These are phyloP conservation scores for Blastobotrys peoriensis DNA, from an alignment of 805 yeast species.

Conservation along the genomic window DNA sequence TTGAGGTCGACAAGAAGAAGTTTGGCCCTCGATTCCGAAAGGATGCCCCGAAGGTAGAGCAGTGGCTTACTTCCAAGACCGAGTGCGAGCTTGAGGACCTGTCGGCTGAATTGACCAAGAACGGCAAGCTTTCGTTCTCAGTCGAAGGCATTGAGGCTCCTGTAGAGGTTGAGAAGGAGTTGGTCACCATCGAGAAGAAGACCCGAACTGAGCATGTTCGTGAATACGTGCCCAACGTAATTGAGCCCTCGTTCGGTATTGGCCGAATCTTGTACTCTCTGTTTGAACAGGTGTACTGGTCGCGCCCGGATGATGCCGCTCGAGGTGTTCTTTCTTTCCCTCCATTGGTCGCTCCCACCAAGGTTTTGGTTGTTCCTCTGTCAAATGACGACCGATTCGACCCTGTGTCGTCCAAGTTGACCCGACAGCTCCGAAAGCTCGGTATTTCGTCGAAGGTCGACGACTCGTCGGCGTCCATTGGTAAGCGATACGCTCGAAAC, in stretches of 20 bases:
- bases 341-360: slow-evolving; percentile 95
- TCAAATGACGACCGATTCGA: slow-evolving; percentile 75
- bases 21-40: slow-evolving; percentile 98
- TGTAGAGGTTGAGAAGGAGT: slow-evolving; percentile 66
- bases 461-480: slow-evolving; percentile 95
- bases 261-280: slow-evolving; percentile 93
- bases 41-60: slow-evolving; percentile 89
- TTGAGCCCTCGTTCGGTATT: slow-evolving; percentile 98
- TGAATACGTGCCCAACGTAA: slow-evolving; percentile 94
- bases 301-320: slow-evolving; percentile 81
- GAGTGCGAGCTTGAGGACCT: slow-evolving; percentile 80
- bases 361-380: slow-evolving; percentile 91
- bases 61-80: slow-evolving; percentile 66
- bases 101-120: slow-evolving; percentile 56
- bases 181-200: slow-evolving; percentile 70
- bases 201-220: slow-evolving; percentile 84
- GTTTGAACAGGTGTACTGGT: slow-evolving; percentile 94
- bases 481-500: slow-evolving; percentile 96
- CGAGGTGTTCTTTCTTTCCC: slow-evolving; percentile 90
- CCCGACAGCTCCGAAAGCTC: slow-evolving; percentile 62
- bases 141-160: slow-evolving; percentile 58
- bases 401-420: slow-evolving; percentile 66
- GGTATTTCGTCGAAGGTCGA: slow-evolving; percentile 94
- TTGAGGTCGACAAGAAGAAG: slow-evolving; percentile 85
- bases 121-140: slow-evolving; percentile 58